Evolutionary conservation across 148 eudicot genomes (phyloP), one percentile per base, ranked within the genome.

Genomic region (Oxyria digyna): DNA sequence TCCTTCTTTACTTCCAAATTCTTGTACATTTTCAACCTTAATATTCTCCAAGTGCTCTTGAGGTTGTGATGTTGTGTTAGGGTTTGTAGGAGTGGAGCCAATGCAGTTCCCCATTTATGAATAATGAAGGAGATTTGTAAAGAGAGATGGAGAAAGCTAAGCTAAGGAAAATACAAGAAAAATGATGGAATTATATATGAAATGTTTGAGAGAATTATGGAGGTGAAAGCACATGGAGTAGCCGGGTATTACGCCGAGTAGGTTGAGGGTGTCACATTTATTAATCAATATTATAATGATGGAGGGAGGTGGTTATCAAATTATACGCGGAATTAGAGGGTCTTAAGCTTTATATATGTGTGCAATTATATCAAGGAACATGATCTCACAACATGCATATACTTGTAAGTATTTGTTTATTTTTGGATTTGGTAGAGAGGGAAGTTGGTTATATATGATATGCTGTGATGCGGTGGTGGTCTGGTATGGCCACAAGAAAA

Each of bases 191-290:
- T 52, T 24, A 52, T 52, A 52, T 52, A 52, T 9, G 3, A 52
- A 3, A 10, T 8, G 14, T 23, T 18, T 9, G 62, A 11, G 27
- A 42, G 74, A 50, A 23, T 32, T 78, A 35, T 33, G 6, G 38
- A 15, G 48, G 33, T 41, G 18, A 21, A 52, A 52, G 15, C 62
- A 52, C 62, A 52, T 52, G 62, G 29, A 15, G 14, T 20, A 52
- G 27, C 62, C 62, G 62, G 62, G 62, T 52, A 52, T 52, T 52
- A 52, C 62, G 62, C 62, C 62, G 62, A 52, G 62, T 52, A 52
- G 62, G 9, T 52, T 29, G 62, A 24, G 31, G 62, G 62, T 52
- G 4, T 24, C 26, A 21, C 57, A 49, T 21, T 1, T 49, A 3
- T 20, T 14, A 8, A 6, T 15, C 4, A 15, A 17, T n/a, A 15